Evolutionary conservation across 768 basidiomycete species (phyloP), one percentile per base, ranked within the genome.

Genomic region (Holtermanniella nyarrowii): DNA sequence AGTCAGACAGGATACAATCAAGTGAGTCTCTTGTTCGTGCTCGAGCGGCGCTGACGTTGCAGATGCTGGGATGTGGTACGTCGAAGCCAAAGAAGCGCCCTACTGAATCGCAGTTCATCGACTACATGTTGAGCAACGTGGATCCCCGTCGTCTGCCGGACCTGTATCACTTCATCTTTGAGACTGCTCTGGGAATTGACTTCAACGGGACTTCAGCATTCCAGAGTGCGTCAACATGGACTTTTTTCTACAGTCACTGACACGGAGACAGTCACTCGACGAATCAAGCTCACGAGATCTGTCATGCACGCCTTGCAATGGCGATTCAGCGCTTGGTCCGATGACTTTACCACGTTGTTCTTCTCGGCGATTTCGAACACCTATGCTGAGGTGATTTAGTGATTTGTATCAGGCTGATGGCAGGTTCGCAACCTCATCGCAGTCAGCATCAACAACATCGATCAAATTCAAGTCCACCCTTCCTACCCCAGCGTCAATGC

Each of bases 131-230:
- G 23, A 75, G 75, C 52, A 79, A 82, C 50, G 78, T 84, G 22
- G 89, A 95, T 73, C 87, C 86, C 39, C 82, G 89, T 21, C 79
- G 89, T 20, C 81, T 79, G 57, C 73, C 80, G 53, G 78, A 80
- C 11, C 65, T 95, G 37, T 76, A 89, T 18, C 78, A 85, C 55
- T 91, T 86, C 81, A 80, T 89, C 51, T 63, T 85, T 26, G 71
- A 78, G 20, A 76, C 81, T 25, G 74, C 78, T 18, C 76, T 88
- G 2, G 73, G 74, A 10, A 76, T 83, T 31, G 89, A 95, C 57
- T 87, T 91, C 68, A 78, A 79, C 27, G 80, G 82, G 43, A 85
- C 86, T 57, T 93, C 88, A 24, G 86, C 87, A 2, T 95, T 95
- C 68, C 79, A 83, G 57, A 83, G 88, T 86, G 73, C 65, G 80